These are phyloP conservation scores for Penicillium lividum DNA, from an alignment of 495 filamentous ascomycete genomes.

Conservation along the genomic window DNA sequence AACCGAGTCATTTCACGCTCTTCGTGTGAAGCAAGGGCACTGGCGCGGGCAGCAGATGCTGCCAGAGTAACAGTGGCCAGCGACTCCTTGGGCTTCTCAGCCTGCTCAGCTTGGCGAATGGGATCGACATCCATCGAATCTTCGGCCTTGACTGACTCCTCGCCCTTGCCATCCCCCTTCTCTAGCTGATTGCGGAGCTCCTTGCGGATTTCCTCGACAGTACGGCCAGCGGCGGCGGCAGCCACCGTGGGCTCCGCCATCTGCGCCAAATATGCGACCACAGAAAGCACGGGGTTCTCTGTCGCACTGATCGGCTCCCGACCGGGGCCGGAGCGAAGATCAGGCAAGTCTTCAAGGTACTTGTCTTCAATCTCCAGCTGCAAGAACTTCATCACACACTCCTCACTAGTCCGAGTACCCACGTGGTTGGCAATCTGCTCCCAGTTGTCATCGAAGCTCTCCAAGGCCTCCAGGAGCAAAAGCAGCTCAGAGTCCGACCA, in stretches of 20 bases:
- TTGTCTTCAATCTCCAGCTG: constrained; percentile 89
- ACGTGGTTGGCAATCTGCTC: constrained; percentile 88
- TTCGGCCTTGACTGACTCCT: constrained; percentile 61
- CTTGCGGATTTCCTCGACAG: constrained; percentile 79
- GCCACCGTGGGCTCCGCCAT: constrained; percentile 86
- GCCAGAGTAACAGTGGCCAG: constrained; percentile 80
- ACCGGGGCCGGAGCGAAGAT: constrained; percentile 65
- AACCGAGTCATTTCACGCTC: constrained; percentile 94
- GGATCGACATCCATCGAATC: constrained; percentile 69
- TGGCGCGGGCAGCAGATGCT: constrained; percentile 78
- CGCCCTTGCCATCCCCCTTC: constrained; percentile 55
- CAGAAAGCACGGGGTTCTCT: constrained; percentile 94
- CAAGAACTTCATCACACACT: constrained; percentile 95
- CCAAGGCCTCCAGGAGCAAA: constrained; percentile 81
- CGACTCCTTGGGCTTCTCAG: constrained; percentile 42
- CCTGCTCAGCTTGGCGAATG: constrained; percentile 28
- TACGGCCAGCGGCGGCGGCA: constrained; percentile 82
- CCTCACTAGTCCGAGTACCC: constrained; percentile 85
- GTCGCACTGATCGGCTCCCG: constrained; percentile 82
- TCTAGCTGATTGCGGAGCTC: constrained; percentile 73
- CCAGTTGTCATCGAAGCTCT: constrained; percentile 94
- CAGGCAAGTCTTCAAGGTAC: constrained; percentile 75
- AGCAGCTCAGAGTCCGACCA: constrained; percentile 91
- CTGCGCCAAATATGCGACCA: constrained; percentile 87
- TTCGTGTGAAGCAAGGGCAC: constrained; percentile 88